A percentile compares a stretch with the other conserved stretches of the same genome.
Evolutionary conservation across 495 filamentous ascomycete species (phyloP).

Genomic region (Hypoxylon trugodes): DNA sequence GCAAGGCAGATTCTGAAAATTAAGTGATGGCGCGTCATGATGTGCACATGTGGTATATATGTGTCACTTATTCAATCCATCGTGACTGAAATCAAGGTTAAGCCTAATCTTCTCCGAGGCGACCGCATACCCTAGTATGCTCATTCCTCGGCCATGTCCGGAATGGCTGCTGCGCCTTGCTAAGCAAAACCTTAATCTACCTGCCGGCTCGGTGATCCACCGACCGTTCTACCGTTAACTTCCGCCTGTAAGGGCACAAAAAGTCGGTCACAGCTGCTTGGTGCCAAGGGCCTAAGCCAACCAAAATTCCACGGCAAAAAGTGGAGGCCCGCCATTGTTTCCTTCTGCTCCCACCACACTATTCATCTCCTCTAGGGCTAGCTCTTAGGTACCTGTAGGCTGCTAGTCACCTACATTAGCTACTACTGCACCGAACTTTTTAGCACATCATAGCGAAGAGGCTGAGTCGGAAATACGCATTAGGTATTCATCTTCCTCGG

Average conservation of each 20-base stretch:
- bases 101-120: neutral
- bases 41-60: neutral
- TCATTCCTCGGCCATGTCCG: slow-evolving; percentile 36
- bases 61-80: no score
- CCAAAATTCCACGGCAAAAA: no score
- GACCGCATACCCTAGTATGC: neutral
- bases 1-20: slow-evolving; percentile 32
- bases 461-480: neutral
- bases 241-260: slow-evolving; percentile 22
- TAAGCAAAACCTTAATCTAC: slow-evolving; percentile 2
- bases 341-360: no score
- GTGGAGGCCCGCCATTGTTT: slow-evolving; percentile 10
- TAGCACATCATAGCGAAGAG: neutral
- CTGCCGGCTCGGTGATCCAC: slow-evolving; percentile 32
- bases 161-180: slow-evolving; percentile 36
- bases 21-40: neutral
- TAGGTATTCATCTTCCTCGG: neutral
- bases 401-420: neutral
- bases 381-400: no score
- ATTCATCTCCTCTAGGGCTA: no score
- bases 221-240: slow-evolving; percentile 19
- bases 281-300: slow-evolving; percentile 35
- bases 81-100: no score
- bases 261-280: slow-evolving; percentile 34
- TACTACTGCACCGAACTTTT: slow-evolving; percentile 11